Evolutionary conservation across 148 eudicot species (phyloP).

Genomic region (Euryodendron excelsum): DNA sequence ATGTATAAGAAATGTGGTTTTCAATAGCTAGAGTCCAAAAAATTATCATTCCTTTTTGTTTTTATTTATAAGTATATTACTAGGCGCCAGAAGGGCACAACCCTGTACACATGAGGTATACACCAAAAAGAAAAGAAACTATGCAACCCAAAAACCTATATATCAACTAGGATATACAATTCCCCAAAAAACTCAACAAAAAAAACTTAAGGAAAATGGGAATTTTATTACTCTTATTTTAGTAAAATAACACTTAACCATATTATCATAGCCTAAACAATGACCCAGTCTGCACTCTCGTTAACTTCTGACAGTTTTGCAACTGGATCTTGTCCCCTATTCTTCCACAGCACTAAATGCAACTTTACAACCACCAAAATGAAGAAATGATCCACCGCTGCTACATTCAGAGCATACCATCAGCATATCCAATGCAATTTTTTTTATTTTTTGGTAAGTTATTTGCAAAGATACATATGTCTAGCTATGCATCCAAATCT

Average conservation of each 20-base stretch:
- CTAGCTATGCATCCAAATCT: neutral
- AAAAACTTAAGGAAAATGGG: too few relatives aligned
- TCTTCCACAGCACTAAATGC: neutral
- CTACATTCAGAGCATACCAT: neutral
- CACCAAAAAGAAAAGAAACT: too few relatives aligned
- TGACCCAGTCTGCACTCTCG: neutral
- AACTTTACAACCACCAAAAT: slow-evolving; percentile 5
- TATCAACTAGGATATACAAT: too few relatives aligned
- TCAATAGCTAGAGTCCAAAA: neutral
- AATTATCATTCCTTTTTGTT: neutral
- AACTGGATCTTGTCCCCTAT: neutral
- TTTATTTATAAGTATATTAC: too few relatives aligned
- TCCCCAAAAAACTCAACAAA: too few relatives aligned
- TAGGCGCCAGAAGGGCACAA: too few relatives aligned
- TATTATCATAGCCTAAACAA: neutral
- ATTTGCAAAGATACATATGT: neutral
- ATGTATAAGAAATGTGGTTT: neutral
- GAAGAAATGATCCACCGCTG: neutral
- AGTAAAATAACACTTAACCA: neutral
- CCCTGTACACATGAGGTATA: too few relatives aligned
- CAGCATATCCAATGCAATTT: neutral
- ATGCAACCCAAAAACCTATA: too few relatives aligned
- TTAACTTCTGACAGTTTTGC: neutral
- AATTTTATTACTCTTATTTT: neutral
- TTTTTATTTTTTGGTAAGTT: neutral